Percentiles rank a stretch among this genome's conserved stretches.
phyloP scores from a whole-genome alignment of 2,329 filamentous ascomycete species.

The Penicillium sp. region DNA sequence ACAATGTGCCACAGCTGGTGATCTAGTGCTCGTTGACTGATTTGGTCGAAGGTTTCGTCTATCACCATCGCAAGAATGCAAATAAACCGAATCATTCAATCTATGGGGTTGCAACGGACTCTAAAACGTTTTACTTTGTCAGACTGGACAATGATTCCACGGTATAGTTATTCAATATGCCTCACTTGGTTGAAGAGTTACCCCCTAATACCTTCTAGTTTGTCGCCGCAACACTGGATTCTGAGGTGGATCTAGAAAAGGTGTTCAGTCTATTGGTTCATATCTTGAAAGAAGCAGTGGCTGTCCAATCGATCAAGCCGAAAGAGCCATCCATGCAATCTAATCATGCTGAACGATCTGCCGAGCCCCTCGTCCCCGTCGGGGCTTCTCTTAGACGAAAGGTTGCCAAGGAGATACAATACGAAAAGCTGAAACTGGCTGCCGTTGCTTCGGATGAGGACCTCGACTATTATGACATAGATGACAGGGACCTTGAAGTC shows the following conservation, averaged over 20 bases:
- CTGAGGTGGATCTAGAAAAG: not conserved
- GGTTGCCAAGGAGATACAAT: not conserved
- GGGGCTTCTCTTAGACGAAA: not conserved
- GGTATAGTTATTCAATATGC: not conserved
- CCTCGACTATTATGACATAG: not conserved
- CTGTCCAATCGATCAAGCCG: not conserved
- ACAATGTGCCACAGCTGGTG: not conserved
- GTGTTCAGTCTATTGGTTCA: constrained; percentile 1
- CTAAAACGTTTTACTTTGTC: not conserved
- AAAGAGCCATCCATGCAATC: not conserved
- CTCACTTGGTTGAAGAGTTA: not conserved
- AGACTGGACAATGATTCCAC: not conserved
- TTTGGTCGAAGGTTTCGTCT: constrained; percentile 1
- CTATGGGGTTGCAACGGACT: constrained; percentile 4
- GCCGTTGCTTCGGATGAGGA: not conserved
- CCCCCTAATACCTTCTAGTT: constrained; percentile 1
- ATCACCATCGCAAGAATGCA: constrained; percentile 4
- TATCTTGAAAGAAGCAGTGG: not conserved
- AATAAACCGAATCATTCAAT: not conserved
- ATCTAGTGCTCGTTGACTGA: not conserved
- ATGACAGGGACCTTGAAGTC: not conserved
- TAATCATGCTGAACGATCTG: not conserved
- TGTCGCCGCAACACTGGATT: not conserved
- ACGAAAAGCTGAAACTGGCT: not conserved
- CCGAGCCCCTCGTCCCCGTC: not conserved